Percentiles rank a stretch among this genome's conserved stretches.
Conservation (phyloP, 345 rosid species). For the Hevea brasiliensis region DNA sequence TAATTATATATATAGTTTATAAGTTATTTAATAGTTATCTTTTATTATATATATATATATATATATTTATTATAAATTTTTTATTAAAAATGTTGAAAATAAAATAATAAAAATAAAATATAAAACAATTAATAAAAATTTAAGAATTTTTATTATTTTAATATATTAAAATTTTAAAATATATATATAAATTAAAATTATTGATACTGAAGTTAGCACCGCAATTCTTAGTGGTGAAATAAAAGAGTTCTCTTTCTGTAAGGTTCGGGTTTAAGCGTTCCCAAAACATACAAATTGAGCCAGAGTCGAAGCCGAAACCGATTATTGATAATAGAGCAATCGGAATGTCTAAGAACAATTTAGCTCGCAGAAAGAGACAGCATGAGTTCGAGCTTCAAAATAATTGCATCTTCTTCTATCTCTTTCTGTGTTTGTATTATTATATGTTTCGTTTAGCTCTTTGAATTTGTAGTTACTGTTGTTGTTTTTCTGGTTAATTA, state of each 20-base stretch:
- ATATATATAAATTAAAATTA: too few species aligned
- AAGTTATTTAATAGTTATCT: too few species aligned
- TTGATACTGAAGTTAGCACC: too few species aligned
- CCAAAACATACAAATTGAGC: not conserved
- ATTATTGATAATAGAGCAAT: not conserved
- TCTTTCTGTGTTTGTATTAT: not conserved
- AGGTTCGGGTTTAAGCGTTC: constrained; percentile 20
- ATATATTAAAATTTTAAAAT: too few species aligned
- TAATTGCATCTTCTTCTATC: constrained; percentile 17
- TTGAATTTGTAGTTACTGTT: not conserved
- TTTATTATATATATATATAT: too few species aligned
- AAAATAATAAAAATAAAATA: too few species aligned
- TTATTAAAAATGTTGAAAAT: too few species aligned
- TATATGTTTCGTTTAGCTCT: not conserved
- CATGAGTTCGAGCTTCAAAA: constrained; percentile 83
- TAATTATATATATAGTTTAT: too few species aligned
- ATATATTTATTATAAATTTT: too few species aligned
- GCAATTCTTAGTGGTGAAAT: not conserved
- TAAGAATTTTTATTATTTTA: too few species aligned
- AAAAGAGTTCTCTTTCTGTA: not conserved
- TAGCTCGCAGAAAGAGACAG: constrained; percentile 74
- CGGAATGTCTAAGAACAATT: constrained; percentile 86
- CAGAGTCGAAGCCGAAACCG: not conserved
- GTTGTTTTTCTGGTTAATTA: not conserved
- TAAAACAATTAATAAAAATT: too few species aligned